Evolutionary conservation across 768 basidiomycete genomes (phyloP), one percentile per base, ranked within the genome.

Genomic region (Glaciozyma antarctica): DNA sequence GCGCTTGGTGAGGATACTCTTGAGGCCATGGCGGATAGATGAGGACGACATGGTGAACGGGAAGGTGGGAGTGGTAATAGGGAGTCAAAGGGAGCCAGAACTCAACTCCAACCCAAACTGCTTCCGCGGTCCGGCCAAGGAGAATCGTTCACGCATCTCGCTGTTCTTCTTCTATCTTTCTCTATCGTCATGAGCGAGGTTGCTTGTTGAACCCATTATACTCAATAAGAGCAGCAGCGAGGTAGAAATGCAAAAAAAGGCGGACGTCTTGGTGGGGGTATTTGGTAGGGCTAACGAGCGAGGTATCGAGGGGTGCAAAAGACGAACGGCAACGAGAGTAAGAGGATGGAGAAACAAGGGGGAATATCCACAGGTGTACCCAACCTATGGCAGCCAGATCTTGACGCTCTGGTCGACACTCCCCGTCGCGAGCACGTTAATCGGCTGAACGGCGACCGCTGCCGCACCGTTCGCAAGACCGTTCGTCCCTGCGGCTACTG

Each of bases 391-490:
- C 0, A 66, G 38, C 65, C 65, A 66, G 32, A 66, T 54, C 65
- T 66, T 51, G 21, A 54, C 53, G 28, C 17, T 78, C 73, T 79
- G 77, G 73, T 82, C 81, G 24, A 80, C 80, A 47, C 77, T 78
- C 3, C 79, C 81, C 3, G 80, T 81, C 15, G 81, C 81, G 32
- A 81, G 61, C 9, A 81, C 80, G 70, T 81, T 82, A 30, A 82
- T 76, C 44, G 75, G 66, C 69, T 76, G 77, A 48, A 74, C 75
- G 52, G 51, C 54, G 5, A 30, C 49, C 32, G 61, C 63, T 60
- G 22, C 38, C 30, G 22, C 65, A 7, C 58, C 70, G 22, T 60
- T 49, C 38, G 53, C 30, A 2, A 24, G 54, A 0, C 67, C 60
- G 34, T 65, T 62, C 62, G 72, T 55, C 60, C 32, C 32, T 32